Conservation (phyloP, 2,329 filamentous ascomycete species). For the Colletotrichum abscissum region DNA sequence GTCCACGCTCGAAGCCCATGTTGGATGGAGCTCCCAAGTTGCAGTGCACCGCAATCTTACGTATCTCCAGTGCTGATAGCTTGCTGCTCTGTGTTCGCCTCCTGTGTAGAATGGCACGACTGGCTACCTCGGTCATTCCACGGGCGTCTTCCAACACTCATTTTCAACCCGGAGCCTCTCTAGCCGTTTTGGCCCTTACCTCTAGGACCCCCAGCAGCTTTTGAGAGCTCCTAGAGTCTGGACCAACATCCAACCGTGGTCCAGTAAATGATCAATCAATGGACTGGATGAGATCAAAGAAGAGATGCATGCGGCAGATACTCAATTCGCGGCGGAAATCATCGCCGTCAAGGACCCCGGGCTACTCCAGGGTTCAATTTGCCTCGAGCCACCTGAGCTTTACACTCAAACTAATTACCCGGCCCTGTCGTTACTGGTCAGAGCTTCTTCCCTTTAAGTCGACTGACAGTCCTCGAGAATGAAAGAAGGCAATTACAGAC, state of each 20-base stretch:
- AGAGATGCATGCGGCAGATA: not conserved
- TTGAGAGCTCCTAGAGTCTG: not conserved
- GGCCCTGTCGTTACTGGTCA: constrained; percentile 7
- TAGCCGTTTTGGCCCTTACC: not conserved
- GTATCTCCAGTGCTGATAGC: constrained; percentile 8
- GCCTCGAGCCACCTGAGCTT: constrained; percentile 23
- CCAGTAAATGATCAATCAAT: constrained; percentile 4
- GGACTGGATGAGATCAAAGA: not conserved
- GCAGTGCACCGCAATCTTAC: constrained; percentile 11
- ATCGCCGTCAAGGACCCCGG: not conserved
- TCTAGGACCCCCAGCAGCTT: constrained; percentile 4
- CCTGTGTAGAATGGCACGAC: not conserved
- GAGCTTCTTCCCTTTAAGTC: constrained; percentile 2
- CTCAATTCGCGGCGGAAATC: constrained; percentile 10
- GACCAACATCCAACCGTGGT: constrained; percentile 18
- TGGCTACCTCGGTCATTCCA: constrained; percentile 18
- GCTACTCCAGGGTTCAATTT: constrained; percentile 9
- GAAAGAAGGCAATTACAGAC: not conserved
- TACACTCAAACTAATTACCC: constrained; percentile 24
- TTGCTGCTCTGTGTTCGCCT: not conserved
- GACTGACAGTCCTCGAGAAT: constrained; percentile 3
- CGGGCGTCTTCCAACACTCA: constrained; percentile 3
- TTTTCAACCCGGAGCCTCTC: not conserved
- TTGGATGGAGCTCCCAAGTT: constrained; percentile 14
- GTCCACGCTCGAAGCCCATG: not conserved